Conservation (phyloP, 257 asterid species). For the Ehretia macrophylla region DNA sequence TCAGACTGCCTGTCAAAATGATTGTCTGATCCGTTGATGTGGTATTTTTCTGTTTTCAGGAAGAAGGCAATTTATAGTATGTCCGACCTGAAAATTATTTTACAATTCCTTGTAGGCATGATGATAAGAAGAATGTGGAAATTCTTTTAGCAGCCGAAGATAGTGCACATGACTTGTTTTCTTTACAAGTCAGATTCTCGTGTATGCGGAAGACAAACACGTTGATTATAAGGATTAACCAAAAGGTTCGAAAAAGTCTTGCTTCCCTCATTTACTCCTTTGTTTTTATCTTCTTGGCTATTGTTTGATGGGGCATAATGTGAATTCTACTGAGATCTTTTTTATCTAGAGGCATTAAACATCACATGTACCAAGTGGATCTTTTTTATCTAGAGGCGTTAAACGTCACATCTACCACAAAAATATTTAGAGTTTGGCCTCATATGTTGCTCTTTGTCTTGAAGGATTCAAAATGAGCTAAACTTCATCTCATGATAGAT, state of each 20-base stretch:
- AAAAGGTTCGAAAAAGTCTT: constrained; percentile 37
- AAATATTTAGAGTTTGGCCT: too few relatives aligned
- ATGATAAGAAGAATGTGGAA: constrained; percentile 38
- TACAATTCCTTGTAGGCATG: constrained; percentile 54
- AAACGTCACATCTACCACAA: too few relatives aligned
- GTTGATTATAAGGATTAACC: constrained; percentile 54
- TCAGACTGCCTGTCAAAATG: background rate
- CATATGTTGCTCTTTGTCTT: too few relatives aligned
- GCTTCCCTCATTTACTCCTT: constrained; percentile 2
- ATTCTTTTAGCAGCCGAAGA: constrained; percentile 30
- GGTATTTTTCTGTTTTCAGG: too few relatives aligned
- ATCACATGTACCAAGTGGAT: too few relatives aligned
- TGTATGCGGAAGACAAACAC: constrained; percentile 33
- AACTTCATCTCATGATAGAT: too few relatives aligned
- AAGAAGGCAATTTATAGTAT: background rate
- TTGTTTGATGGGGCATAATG: too few relatives aligned
- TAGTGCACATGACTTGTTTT: constrained; percentile 41
- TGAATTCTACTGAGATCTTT: too few relatives aligned
- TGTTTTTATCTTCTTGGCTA: background rate
- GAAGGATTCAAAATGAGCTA: too few relatives aligned
- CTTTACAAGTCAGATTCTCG: constrained; percentile 50
- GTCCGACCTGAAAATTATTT: constrained; percentile 22
- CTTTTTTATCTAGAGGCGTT: too few relatives aligned
- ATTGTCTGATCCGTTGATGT: too few relatives aligned
- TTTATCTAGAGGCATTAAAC: too few relatives aligned